Conservation (phyloP, 345 rosid species). For the Euphorbia pulcherrima region DNA sequence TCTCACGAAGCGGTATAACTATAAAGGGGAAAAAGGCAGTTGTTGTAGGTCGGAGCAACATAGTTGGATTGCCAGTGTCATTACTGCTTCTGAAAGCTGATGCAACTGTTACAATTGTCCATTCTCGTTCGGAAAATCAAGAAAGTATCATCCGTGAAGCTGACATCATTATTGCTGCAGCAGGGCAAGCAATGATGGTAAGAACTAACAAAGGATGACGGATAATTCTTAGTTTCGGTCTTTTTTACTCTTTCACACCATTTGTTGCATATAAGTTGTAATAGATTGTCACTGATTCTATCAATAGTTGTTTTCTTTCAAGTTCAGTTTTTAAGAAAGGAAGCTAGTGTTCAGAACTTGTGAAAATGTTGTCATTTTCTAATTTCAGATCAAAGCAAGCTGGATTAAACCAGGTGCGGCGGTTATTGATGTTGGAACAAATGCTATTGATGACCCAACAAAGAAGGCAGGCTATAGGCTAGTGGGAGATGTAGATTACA, state of each 20-base stretch:
- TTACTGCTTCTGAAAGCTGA: constrained; percentile 83
- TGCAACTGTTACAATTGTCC: constrained; percentile 81
- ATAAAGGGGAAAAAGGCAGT: constrained; percentile 74
- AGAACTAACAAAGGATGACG: constrained; percentile 1
- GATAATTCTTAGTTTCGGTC: not conserved
- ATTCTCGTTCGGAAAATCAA: constrained; percentile 64
- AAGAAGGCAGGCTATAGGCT: constrained; percentile 76
- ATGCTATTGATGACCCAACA: constrained; percentile 67
- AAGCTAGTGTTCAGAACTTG: not conserved
- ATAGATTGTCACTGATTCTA: not conserved
- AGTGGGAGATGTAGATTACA: constrained; percentile 89
- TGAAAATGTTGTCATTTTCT: constrained; percentile 1
- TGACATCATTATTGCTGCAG: constrained; percentile 88
- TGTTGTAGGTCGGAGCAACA: constrained; percentile 90
- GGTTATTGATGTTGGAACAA: constrained; percentile 88
- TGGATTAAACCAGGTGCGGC: constrained; percentile 99
- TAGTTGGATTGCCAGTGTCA: constrained; percentile 89
- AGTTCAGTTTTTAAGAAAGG: too few species aligned
- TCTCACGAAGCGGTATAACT: constrained; percentile 61
- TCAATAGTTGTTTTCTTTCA: not conserved
- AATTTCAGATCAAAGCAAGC: constrained; percentile 66
- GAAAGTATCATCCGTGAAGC: constrained; percentile 69
- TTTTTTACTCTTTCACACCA: not conserved
- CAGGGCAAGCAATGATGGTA: constrained; percentile 89
- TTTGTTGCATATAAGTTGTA: not conserved